Evolutionary conservation across 306 rosid genomes (phyloP).

Genomic region (Quercus bicolor): DNA sequence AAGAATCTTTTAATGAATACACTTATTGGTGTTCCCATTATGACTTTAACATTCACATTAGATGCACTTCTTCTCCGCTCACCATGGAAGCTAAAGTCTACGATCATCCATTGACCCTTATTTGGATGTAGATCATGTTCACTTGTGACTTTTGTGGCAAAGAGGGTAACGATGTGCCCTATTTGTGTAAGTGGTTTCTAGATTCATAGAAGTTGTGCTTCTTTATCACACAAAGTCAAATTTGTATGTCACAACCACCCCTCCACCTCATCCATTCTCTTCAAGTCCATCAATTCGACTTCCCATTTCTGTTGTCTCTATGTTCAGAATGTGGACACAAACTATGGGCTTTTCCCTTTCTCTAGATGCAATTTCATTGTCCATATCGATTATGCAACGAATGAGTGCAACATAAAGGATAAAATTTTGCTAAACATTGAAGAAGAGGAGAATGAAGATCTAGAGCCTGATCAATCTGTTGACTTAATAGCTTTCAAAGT

Average conservation of each 20-base stretch:
- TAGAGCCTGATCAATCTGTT: background rate
- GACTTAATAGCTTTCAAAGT: background rate
- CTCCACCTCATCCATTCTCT: background rate
- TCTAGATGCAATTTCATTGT: background rate
- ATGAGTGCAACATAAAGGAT: background rate
- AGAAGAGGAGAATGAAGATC: background rate
- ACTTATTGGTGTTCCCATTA: no score
- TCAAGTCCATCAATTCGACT: background rate
- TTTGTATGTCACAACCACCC: background rate
- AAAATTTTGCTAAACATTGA: background rate
- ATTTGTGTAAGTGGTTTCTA: background rate
- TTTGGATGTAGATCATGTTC: background rate
- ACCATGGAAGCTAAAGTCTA: no score
- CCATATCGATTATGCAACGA: background rate
- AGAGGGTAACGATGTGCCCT: background rate
- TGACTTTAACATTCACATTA: no score
- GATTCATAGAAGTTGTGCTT: background rate
- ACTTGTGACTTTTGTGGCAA: background rate
- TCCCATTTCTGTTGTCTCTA: background rate
- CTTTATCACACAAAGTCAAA: background rate
- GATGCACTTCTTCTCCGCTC: no score
- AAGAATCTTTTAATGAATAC: no score
- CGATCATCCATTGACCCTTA: no score
- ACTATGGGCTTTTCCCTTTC: background rate
- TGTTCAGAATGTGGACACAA: background rate